A percentile compares a stretch with the other conserved stretches of the same genome.
Conservation (phyloP, 2,329 filamentous ascomycete species). For the Penicillium oxalicum region DNA sequence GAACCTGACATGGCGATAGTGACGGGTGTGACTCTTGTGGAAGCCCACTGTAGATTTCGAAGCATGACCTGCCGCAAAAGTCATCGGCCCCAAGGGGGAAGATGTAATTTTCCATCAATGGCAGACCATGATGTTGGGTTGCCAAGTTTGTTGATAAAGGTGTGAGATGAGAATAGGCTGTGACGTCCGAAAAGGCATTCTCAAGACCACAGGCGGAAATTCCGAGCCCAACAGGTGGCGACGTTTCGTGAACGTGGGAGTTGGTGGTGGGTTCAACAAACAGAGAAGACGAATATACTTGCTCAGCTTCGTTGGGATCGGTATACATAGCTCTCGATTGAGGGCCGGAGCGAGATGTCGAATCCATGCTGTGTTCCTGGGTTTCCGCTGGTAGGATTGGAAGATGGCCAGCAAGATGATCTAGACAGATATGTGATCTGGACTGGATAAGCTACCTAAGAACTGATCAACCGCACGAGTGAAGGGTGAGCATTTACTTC, state of each 20-base stretch:
- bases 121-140: conserved; percentile 21
- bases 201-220: conserved; percentile 26
- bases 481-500: too few relatives aligned
- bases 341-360: conserved; percentile 1
- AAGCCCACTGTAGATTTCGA: conserved; percentile 19
- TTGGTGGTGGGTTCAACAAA: conserved; percentile 3
- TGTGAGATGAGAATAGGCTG: conserved; percentile 14
- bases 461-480: not conserved
- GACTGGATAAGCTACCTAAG: not conserved
- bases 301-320: conserved; percentile 7
- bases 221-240: conserved; percentile 25
- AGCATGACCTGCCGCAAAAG: conserved; percentile 16
- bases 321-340: conserved; percentile 7
- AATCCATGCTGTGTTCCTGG: conserved; percentile 12
- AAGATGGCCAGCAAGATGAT: not conserved
- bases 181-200: conserved; percentile 16
- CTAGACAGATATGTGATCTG: not conserved
- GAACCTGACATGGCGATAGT: conserved; percentile 23
- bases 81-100: conserved; percentile 18
- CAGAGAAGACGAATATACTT: conserved; percentile 21
- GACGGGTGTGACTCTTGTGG: conserved; percentile 20
- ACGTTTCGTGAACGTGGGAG: conserved; percentile 13
- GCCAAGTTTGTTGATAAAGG: conserved; percentile 17
- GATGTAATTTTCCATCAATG: conserved; percentile 18
- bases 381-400: not conserved